Evolutionary conservation across 2,329 filamentous ascomycete species (phyloP), one percentile per base, ranked within the genome.

Genomic region (Elsinoe batatas): DNA sequence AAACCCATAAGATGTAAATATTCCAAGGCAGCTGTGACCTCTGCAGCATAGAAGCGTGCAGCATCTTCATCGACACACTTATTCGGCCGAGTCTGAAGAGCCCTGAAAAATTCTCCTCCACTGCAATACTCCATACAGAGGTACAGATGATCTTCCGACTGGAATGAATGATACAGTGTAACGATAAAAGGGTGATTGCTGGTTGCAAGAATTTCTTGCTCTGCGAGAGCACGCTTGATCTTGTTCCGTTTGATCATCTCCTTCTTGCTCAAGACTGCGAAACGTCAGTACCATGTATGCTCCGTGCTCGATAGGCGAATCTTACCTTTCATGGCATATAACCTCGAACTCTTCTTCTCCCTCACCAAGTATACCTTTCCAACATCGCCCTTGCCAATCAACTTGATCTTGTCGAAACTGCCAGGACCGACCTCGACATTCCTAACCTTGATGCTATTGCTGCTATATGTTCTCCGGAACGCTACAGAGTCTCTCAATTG

Each of bases 181-280:
- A 98, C 93, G 68, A 98, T 98, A 71, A 98, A 98, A 0, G 93
- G 93, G 66, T 98, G 93, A 65, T 98, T 98, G 77, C 91, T 97
- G 40, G 93, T 98, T 7, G 93, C 93, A 54, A 98, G 77, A 61
- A 98, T 98, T 71, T 98, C 93, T 69, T 97, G 93, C 73, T 98
- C 93, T 36, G 93, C 93, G 63, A 98, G 78, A 12, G 93, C 93
- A 68, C 93, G 84, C 80, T 98, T 98, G 75, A 98, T 98, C 80
- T 98, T 98, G 78, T 98, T 98, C 57, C 93, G 87, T 77, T 98
- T 98, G 73, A 98, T 98, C 93, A 98, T 98, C 72, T 98, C 93
- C 77, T 97, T 96, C 74, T 98, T 98, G 79, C 91, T 97, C 71
- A 98, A 70, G 5, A 98, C 93, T 97, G 67, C 46, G 20, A 30